Conservation (phyloP, 2,329 filamentous ascomycete species). For the Aaosphaeria arxii region DNA sequence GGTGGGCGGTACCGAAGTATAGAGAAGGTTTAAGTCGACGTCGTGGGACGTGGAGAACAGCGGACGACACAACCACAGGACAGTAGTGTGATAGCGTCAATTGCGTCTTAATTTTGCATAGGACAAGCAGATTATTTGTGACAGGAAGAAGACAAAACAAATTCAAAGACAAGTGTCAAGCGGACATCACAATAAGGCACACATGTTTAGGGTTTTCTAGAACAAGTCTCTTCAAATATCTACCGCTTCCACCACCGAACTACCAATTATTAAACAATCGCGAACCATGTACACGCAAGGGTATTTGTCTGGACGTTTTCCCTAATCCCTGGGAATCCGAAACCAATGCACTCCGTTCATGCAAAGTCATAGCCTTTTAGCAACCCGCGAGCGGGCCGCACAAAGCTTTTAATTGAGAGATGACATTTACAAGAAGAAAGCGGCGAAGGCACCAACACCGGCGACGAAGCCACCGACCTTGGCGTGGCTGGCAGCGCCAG, state of each 20-base stretch:
- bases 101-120: too few relatives aligned
- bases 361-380: slow-evolving; percentile 39
- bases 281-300: slow-evolving; percentile 8
- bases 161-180: too few relatives aligned
- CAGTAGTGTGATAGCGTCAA: too few relatives aligned
- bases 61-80: too few relatives aligned
- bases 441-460: slow-evolving; percentile 41
- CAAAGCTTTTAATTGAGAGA: slow-evolving; percentile 17
- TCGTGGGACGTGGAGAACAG: too few relatives aligned
- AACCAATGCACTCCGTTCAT: slow-evolving; percentile 27
- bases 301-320: slow-evolving; percentile 6
- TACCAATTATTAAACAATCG: slow-evolving; percentile 6
- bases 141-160: too few relatives aligned
- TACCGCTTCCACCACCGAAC: neutral
- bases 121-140: too few relatives aligned
- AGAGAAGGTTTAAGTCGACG: too few relatives aligned
- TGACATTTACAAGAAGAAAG: slow-evolving; percentile 44
- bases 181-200: too few relatives aligned
- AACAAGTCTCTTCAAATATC: neutral
- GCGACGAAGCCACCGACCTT: slow-evolving; percentile 38
- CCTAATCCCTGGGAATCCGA: slow-evolving; percentile 5
- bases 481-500: slow-evolving; percentile 35
- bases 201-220: neutral
- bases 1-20: too few relatives aligned
- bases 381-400: slow-evolving; percentile 14